Evolutionary conservation across 306 rosid species (phyloP).

Genomic region (Cicer arietinum): DNA sequence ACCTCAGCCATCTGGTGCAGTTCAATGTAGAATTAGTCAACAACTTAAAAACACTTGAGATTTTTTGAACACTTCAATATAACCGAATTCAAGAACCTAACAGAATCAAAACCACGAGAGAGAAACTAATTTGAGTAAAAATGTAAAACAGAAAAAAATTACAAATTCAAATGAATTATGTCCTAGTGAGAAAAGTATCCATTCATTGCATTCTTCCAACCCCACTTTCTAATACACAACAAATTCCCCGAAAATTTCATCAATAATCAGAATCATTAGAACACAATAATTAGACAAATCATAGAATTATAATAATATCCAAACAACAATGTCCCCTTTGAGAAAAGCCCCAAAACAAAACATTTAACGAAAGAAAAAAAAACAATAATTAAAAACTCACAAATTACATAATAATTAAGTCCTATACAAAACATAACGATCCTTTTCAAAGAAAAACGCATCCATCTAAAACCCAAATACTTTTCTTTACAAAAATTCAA

Average conservation of each 20-base stretch:
- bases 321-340: not conserved
- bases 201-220: constrained; percentile 25
- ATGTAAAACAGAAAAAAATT: not conserved
- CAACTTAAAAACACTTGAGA: not conserved
- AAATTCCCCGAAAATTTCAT: not conserved
- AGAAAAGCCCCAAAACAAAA: not conserved
- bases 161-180: not conserved
- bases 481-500: not conserved
- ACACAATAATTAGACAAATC: not conserved
- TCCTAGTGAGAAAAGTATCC: not conserved
- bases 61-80: not conserved
- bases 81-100: constrained; percentile 33
- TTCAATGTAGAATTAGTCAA: constrained; percentile 1
- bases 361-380: too few species aligned
- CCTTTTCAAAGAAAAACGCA: not conserved
- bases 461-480: not conserved
- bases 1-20: constrained; percentile 75
- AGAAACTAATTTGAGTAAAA: not conserved
- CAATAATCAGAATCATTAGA: not conserved
- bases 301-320: not conserved
- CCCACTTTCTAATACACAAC: not conserved
- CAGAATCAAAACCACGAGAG: not conserved
- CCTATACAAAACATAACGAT: not conserved
- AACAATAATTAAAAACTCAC: not conserved
- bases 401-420: not conserved